These are phyloP conservation scores for Davidsoniella eucalypti DNA, from an alignment of 2,329 filamentous ascomycete species.

Conservation along the genomic window DNA sequence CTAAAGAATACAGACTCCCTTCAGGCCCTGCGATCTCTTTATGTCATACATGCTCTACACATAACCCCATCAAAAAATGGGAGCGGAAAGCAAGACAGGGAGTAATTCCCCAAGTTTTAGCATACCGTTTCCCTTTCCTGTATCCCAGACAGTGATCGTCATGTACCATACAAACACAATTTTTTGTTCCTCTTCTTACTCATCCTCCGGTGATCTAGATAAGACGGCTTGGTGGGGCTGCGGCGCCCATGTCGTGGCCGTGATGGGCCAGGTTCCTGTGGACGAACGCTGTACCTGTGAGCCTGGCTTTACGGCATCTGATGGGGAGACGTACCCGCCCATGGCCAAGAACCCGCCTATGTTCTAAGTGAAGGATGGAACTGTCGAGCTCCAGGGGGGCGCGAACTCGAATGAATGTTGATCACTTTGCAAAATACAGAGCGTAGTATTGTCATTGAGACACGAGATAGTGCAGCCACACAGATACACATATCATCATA, in stretches of 20 bases:
- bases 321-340: slow-evolving; percentile 43
- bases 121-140: neutral
- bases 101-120: no score
- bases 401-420: no score
- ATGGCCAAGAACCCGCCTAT: slow-evolving; percentile 29
- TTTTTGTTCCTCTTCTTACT: neutral
- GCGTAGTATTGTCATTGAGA: no score
- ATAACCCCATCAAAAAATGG: no score
- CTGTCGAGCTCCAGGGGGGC: neutral
- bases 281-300: slow-evolving; percentile 48
- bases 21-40: no score
- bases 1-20: no score
- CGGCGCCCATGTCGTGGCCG: slow-evolving; percentile 41
- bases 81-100: no score
- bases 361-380: neutral
- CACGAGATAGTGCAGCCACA: no score
- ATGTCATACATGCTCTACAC: no score
- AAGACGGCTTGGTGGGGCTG: slow-evolving; percentile 51
- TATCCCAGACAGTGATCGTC: neutral
- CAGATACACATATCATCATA: no score
- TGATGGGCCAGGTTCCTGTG: slow-evolving; percentile 43
- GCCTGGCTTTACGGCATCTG: slow-evolving; percentile 43
- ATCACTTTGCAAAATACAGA: no score
- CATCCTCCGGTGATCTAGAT: slow-evolving; percentile 21
- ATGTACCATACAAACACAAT: neutral